These are phyloP conservation scores for Mycena venus DNA, from an alignment of 768 basidiomycete genomes.

Conservation along the genomic window DNA sequence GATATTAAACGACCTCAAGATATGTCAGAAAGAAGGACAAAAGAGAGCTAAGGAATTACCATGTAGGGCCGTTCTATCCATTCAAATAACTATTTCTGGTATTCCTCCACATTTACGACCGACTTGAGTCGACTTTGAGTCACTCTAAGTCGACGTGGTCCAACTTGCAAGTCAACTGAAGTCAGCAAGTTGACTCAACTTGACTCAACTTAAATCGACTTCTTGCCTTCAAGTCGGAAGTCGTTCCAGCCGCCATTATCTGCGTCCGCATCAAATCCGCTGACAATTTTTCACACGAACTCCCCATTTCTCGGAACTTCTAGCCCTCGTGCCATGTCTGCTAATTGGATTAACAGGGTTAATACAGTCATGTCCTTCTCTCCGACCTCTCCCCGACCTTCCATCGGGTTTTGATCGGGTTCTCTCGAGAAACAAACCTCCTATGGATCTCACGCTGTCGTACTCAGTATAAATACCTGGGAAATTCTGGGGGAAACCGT, in stretches of 20 bases:
- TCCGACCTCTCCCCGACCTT: not conserved
- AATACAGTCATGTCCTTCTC: not conserved
- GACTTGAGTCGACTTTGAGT: too few species aligned
- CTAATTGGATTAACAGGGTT: slow-evolving; percentile 3
- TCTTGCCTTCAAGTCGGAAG: too few species aligned
- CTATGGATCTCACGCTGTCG: not conserved
- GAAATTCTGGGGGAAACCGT: not conserved
- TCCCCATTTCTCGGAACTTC: not conserved
- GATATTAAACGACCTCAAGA: too few species aligned
- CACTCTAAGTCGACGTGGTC: too few species aligned
- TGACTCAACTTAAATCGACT: too few species aligned
- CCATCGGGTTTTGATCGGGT: slow-evolving; percentile 7
- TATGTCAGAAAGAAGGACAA: too few species aligned
- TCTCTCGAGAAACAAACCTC: not conserved
- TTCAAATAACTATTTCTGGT: too few species aligned
- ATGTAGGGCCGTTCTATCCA: too few species aligned
- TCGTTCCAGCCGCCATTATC: not conserved
- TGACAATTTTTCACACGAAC: slow-evolving; percentile 2
- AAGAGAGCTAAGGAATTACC: too few species aligned
- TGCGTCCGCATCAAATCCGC: not conserved
- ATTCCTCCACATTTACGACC: too few species aligned
- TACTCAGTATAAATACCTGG: not conserved
- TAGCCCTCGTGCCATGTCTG: slow-evolving; percentile 3
- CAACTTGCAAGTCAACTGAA: too few species aligned
- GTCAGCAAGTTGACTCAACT: too few species aligned